A percentile compares a stretch with the other conserved stretches of the same genome.
phyloP scores from a whole-genome alignment of 345 rosid genomes.

The Dovyalis caffra region DNA sequence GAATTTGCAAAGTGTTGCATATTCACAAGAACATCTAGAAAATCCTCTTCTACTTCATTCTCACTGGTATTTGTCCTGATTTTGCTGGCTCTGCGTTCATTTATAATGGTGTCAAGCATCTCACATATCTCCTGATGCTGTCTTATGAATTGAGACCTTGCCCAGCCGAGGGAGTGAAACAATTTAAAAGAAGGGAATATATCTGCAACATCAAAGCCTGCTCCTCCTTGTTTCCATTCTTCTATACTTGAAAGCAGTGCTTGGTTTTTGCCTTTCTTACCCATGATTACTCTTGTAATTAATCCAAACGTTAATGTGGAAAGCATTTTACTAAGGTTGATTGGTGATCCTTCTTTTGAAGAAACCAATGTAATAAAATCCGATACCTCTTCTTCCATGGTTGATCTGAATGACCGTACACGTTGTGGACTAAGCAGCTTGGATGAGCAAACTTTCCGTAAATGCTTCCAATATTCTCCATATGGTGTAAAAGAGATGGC shows the following conservation, averaged over 20 bases:
- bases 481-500: slow-evolving; percentile 20
- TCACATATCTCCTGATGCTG: slow-evolving; percentile 18
- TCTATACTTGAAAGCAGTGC: neutral
- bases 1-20: slow-evolving; percentile 17
- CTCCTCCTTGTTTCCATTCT: neutral
- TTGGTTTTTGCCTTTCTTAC: slow-evolving; percentile 22
- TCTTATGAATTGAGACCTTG: slow-evolving; percentile 17
- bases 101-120: slow-evolving; percentile 29
- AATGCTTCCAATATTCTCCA: slow-evolving; percentile 32
- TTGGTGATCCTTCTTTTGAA: slow-evolving; percentile 3
- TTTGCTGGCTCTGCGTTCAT: slow-evolving; percentile 24
- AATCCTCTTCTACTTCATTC: slow-evolving; percentile 5
- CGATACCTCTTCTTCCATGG: slow-evolving; percentile 19
- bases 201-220: slow-evolving; percentile 31
- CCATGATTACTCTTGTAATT: slow-evolving; percentile 25
- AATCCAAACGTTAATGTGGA: slow-evolving; percentile 15
- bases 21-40: slow-evolving; percentile 38
- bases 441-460: slow-evolving; percentile 17
- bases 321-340: slow-evolving; percentile 19
- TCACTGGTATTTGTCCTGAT: neutral
- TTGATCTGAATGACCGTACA: slow-evolving; percentile 18
- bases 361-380: neutral
- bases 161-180: slow-evolving; percentile 16
- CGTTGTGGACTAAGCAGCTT: slow-evolving; percentile 18
- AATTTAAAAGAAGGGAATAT: slow-evolving; percentile 33